Percentiles rank a stretch among this genome's conserved stretches.
Evolutionary conservation across 371 early-diverging fungal genomes (phyloP).

Genomic region (Saksenaea oblongispora): DNA sequence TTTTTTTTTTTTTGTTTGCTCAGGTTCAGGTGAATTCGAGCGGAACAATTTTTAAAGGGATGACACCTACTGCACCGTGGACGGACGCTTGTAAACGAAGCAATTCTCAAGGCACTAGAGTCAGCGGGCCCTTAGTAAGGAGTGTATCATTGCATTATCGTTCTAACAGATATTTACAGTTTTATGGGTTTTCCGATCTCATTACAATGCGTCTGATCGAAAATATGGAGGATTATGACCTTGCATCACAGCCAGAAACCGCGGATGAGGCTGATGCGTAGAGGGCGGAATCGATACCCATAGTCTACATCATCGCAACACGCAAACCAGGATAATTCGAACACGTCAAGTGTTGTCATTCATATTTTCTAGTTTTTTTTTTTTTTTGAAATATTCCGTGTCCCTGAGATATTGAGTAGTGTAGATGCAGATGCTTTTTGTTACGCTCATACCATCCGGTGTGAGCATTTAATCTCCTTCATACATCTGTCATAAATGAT

Average conservation of each 20-base stretch:
- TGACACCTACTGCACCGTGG: constrained; percentile 61
- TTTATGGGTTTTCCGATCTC: constrained; percentile 53
- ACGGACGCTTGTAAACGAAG: constrained; percentile 55
- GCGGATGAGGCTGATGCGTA: constrained; percentile 10
- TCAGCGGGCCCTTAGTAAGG: constrained; percentile 53
- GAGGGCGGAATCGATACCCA: not conserved
- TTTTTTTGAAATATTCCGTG: constrained; percentile 81
- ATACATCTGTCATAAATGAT: not conserved
- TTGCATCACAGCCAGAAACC: constrained; percentile 25
- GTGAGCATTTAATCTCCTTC: not conserved
- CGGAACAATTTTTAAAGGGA: constrained; percentile 41
- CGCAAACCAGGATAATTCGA: not conserved
- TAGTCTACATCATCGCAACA: not conserved
- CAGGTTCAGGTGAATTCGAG: constrained; percentile 31
- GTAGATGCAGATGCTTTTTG: constrained; percentile 64
- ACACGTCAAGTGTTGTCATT: constrained; percentile 21
- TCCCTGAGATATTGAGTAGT: constrained; percentile 76
- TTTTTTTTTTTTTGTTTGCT: not conserved
- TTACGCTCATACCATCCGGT: not conserved
- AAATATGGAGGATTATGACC: constrained; percentile 37
- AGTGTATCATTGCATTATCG: not conserved
- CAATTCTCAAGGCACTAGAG: constrained; percentile 45
- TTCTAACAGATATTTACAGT: constrained; percentile 17
- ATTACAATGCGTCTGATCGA: constrained; percentile 43
- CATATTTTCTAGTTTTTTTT: constrained; percentile 59